Conservation (phyloP, 129 eudicot genomes). For the Solidago caesia region DNA sequence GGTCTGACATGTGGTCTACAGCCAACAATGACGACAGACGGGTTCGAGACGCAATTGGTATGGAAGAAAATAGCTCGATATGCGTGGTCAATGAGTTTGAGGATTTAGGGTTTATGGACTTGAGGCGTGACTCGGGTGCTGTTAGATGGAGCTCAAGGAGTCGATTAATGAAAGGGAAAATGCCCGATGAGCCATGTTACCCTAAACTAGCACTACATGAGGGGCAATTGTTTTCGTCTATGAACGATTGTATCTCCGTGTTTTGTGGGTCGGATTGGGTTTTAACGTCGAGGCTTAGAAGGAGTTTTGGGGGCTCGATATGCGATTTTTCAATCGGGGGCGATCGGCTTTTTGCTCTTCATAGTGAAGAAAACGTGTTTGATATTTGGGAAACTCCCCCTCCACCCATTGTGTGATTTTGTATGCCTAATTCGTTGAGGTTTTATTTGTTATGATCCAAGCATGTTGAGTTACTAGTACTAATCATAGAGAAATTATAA, state of each 20-base stretch:
- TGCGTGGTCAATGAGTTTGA: slow-evolving; percentile 88
- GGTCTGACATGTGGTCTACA: slow-evolving; percentile 68
- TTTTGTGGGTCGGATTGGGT: slow-evolving; percentile 96
- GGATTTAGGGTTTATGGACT: slow-evolving; percentile 93
- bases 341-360: slow-evolving; percentile 85
- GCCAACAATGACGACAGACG: slow-evolving; percentile 49
- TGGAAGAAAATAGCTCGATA: slow-evolving; percentile 68
- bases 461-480: slow-evolving; percentile 17
- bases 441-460: slow-evolving; percentile 7
- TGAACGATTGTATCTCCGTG: slow-evolving; percentile 85
- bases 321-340: slow-evolving; percentile 93
- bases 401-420: slow-evolving; percentile 46
- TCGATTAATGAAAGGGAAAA: slow-evolving; percentile 67
- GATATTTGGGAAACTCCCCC: slow-evolving; percentile 92
- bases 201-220: slow-evolving; percentile 84
- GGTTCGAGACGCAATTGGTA: slow-evolving; percentile 82
- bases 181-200: slow-evolving; percentile 82
- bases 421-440: neutral
- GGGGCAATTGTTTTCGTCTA: slow-evolving; percentile 76
- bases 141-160: slow-evolving; percentile 94
- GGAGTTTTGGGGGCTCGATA: slow-evolving; percentile 83
- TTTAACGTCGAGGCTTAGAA: slow-evolving; percentile 69
- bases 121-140: slow-evolving; percentile 56
- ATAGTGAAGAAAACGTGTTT: slow-evolving; percentile 81
- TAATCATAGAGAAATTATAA: slow-evolving; percentile 26